Evolutionary conservation across 768 basidiomycete species (phyloP).

Genomic region (Rhizopogon vulgaris): DNA sequence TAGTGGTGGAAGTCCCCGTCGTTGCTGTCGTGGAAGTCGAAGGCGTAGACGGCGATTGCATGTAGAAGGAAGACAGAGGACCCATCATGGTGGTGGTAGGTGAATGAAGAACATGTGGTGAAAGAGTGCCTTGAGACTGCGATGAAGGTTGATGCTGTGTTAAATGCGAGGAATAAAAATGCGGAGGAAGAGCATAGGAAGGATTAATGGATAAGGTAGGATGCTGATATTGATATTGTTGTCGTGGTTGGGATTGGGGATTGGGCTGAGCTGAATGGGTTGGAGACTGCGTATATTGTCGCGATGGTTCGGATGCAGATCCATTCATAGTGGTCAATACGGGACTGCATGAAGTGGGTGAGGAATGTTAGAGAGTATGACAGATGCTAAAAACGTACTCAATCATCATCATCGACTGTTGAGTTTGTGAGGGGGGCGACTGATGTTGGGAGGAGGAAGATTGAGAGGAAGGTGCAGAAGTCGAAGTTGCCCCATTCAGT

Average conservation of each 20-base stretch:
- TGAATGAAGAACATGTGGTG: conserved; percentile 64
- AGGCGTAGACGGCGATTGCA: conserved; percentile 20
- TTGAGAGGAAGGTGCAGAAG: conserved; percentile 27
- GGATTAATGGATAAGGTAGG: conserved; percentile 38
- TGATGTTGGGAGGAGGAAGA: conserved; percentile 26
- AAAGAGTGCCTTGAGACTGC: conserved; percentile 56
- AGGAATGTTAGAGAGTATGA: conserved; percentile 8
- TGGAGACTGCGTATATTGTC: conserved; percentile 39
- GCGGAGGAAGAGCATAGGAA: conserved; percentile 28
- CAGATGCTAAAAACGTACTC: conserved; percentile 45
- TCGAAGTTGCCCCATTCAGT: conserved; percentile 66
- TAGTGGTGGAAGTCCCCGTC: conserved; percentile 16
- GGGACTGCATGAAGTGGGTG: conserved; percentile 36
- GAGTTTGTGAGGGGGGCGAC: conserved; percentile 16
- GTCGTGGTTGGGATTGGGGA: conserved; percentile 28
- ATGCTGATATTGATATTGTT: conserved; percentile 34
- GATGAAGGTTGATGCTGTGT: conserved; percentile 14
- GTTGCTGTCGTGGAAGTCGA: conserved; percentile 9
- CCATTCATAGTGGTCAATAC: conserved; percentile 54
- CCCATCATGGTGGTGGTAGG: conserved; percentile 35
- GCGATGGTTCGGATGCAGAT: conserved; percentile 35
- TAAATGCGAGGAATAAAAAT: conserved; percentile 29
- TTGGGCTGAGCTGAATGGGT: conserved; percentile 32
- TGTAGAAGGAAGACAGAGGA: conserved; percentile 33
- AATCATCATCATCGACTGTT: conserved; percentile 42